Evolutionary conservation across 2,329 filamentous ascomycete genomes (phyloP), one percentile per base, ranked within the genome.

Genomic region (Penicillium brevicompactum): DNA sequence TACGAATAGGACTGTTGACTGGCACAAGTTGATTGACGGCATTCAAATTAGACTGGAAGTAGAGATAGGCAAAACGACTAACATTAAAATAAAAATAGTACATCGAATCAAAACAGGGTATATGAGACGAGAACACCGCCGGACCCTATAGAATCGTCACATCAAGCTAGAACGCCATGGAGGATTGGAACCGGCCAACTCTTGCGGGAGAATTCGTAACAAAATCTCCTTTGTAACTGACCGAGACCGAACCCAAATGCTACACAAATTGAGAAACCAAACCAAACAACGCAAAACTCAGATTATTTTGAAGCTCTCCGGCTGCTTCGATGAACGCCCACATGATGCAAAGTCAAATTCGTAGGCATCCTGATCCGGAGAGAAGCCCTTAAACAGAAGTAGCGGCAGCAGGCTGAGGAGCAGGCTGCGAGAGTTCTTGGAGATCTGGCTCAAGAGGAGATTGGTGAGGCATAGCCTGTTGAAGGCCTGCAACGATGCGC

Each of bases 81-180:
- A 38, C 42, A 50, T 43, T 46, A 49, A 51, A 47, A 47, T 46
- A 49, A 51, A 47, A 47, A 37, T 37, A 42, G 51, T 41, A 51
- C 41, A 48, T 43, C 54, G 38, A 58, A 58, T 46, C 46, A 58
- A 69, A 69, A 62, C 66, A 59, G 70, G 70, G 70, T 73, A 73
- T 73, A 70, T 67, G 66, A 70, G 63, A 64, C 62, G 49, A 64
- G 55, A 70, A 72, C 67, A 70, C 68, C 68, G 61, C 65, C 63
- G 58, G 65, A 56, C 61, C 66, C 65, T 62, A 51, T 42, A 37
- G 58, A 49, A 57, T 62, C 55, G 56, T 62, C 55, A 57, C 60
- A 58, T 65, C 61, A 65, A 68, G 64, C 58, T 66, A 57, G 57
- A 71, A 71, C 70, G 68, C 70, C 70, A 62, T 62, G 60, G 58